A percentile compares a stretch with the other conserved stretches of the same genome.
Evolutionary conservation across 345 rosid species (phyloP).

Genomic region (Camelina sativa): DNA sequence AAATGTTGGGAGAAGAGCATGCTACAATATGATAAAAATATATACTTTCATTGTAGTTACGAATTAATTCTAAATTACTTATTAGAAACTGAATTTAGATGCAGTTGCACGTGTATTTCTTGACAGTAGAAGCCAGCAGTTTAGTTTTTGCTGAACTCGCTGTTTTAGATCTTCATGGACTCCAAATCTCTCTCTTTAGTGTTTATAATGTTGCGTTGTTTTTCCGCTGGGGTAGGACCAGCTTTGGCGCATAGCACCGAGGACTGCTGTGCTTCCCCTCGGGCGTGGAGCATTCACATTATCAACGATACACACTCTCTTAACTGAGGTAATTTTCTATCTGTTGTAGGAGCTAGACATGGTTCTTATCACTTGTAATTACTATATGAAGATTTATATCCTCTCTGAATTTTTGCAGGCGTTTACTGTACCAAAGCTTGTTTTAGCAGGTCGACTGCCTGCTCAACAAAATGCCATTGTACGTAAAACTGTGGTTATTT

Average conservation of each 20-base stretch:
- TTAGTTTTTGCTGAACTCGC: slow-evolving; percentile 24
- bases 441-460: slow-evolving; percentile 95
- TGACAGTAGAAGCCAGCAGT: slow-evolving; percentile 16
- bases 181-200: slow-evolving; percentile 3
- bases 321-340: slow-evolving; percentile 69
- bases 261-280: slow-evolving; percentile 94
- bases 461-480: slow-evolving; percentile 99
- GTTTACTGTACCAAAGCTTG: slow-evolving; percentile 96
- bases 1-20: slow-evolving; percentile 16
- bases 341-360: slow-evolving; percentile 4
- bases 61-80: background rate
- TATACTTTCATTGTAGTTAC: slow-evolving; percentile 15
- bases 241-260: slow-evolving; percentile 94
- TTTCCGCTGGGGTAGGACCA: slow-evolving; percentile 65
- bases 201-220: slow-evolving; percentile 18
- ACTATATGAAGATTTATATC: slow-evolving; percentile 36
- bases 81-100: slow-evolving; percentile 31
- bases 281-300: slow-evolving; percentile 99
- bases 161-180: slow-evolving; percentile 18
- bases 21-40: background rate
- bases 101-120: slow-evolving; percentile 24
- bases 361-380: slow-evolving; percentile 20
- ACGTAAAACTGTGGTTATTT: slow-evolving; percentile 50
- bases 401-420: slow-evolving; percentile 58
- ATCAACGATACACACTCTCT: slow-evolving; percentile 87